A percentile compares a stretch with the other conserved stretches of the same genome.
phyloP scores from a whole-genome alignment of 176 grass and related monocot species.

The Oryza meyeriana region DNA sequence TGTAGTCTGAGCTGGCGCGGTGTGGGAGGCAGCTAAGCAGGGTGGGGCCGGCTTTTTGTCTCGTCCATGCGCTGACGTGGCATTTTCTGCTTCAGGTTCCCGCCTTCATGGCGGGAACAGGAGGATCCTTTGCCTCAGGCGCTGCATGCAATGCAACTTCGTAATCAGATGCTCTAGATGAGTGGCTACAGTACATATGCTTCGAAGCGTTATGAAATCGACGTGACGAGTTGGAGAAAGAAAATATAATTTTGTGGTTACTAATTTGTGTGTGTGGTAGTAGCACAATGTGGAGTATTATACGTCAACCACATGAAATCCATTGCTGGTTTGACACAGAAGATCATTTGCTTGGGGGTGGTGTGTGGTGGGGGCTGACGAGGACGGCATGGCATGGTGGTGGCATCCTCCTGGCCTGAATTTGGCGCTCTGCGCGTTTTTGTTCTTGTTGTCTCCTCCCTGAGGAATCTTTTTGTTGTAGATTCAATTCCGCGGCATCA shows the following conservation, averaged over 20 bases:
- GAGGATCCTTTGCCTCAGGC: neutral
- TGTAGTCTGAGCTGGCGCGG: constrained; percentile 23
- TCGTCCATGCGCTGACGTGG: constrained; percentile 16
- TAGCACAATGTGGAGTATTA: neutral
- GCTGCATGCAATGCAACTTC: neutral
- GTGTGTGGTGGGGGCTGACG: constrained; percentile 4
- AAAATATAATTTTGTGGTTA: neutral
- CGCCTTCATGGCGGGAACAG: neutral
- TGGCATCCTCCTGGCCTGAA: neutral
- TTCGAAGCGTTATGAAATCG: neutral
- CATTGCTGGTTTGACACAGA: neutral
- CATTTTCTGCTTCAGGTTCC: neutral
- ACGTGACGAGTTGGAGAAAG: neutral
- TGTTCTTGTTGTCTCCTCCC: neutral
- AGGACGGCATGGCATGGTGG: constrained; percentile 11
- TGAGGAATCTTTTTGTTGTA: constrained; percentile 17
- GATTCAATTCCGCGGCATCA: neutral
- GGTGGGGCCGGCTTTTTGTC: constrained; percentile 23
- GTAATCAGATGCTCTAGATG: neutral
- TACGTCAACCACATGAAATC: neutral
- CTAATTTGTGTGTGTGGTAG: neutral
- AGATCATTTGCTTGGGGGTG: neutral
- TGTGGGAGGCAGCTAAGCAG: constrained; percentile 34
- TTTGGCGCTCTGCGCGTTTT: neutral
- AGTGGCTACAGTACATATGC: neutral